Conservation (phyloP, 1,139 yeast genomes). For the Pneumocystis jirovecii region DNA sequence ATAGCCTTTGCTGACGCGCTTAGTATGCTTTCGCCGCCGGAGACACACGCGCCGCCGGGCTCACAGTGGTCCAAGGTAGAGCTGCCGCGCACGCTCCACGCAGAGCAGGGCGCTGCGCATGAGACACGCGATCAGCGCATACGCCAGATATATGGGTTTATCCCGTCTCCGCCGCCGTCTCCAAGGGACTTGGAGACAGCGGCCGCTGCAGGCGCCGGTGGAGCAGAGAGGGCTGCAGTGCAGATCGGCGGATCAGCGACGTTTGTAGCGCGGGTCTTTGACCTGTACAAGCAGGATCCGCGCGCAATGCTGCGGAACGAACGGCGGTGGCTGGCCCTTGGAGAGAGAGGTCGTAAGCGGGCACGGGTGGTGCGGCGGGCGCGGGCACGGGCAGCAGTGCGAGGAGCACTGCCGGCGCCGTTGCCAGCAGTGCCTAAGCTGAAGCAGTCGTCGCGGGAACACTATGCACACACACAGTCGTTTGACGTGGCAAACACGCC, state of each 20-base stretch:
- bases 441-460: not conserved
- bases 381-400: not conserved
- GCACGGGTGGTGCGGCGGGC: not conserved
- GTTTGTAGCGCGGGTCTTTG: not conserved
- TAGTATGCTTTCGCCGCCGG: not conserved
- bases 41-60: not conserved
- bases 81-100: no score
- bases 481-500: constrained; percentile 9
- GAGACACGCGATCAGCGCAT: no score
- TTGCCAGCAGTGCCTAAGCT: not conserved
- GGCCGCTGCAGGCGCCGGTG: not conserved
- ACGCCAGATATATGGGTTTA: no score
- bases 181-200: not conserved
- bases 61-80: not conserved
- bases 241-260: not conserved
- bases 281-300: not conserved
- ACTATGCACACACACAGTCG: not conserved
- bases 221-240: not conserved
- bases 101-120: no score
- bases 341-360: not conserved
- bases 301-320: not conserved
- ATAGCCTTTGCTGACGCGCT: no score
- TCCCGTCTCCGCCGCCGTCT: no score
- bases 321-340: not conserved
- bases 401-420: not conserved